A percentile compares a stretch with the other conserved stretches of the same genome.
Conservation (phyloP, 805 yeast genomes). For the Ogataea saltuana region DNA sequence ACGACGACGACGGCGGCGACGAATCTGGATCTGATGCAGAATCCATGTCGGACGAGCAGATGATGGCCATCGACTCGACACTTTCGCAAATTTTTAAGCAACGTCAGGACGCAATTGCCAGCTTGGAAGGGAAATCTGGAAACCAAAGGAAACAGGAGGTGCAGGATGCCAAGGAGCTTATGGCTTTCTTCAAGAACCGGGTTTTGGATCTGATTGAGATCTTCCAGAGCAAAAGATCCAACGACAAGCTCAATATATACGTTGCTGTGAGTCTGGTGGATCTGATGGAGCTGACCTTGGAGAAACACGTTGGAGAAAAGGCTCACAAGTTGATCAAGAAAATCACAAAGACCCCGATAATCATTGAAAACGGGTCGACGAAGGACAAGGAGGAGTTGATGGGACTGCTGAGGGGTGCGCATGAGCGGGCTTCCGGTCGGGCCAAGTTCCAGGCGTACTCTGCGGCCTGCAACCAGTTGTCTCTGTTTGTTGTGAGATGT, state of each 20-base stretch:
- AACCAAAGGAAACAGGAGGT: constrained; percentile 71
- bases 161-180: constrained; percentile 75
- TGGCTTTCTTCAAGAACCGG: constrained; percentile 75
- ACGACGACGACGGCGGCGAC: constrained; percentile 46
- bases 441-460: constrained; percentile 50
- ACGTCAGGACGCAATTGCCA: constrained; percentile 64
- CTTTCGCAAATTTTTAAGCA: constrained; percentile 82
- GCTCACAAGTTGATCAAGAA: constrained; percentile 71
- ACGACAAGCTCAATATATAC: constrained; percentile 41
- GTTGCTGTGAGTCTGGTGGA: constrained; percentile 57
- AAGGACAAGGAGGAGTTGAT: constrained; percentile 21
- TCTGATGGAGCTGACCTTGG: constrained; percentile 66
- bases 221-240: constrained; percentile 50
- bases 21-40: constrained; percentile 66
- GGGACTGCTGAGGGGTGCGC: constrained; percentile 41
- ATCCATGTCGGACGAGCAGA: constrained; percentile 93
- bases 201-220: constrained; percentile 75
- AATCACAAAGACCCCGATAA: constrained; percentile 48
- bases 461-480: constrained; percentile 62
- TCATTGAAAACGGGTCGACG: constrained; percentile 18
- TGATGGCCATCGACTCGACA: constrained; percentile 91
- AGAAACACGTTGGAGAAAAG: constrained; percentile 68
- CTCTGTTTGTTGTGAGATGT: constrained; percentile 63
- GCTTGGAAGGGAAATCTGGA: constrained; percentile 49
- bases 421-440: constrained; percentile 42